phyloP scores from a whole-genome alignment of 352 stramenopile genomes.

The Phytophthora citricola region DNA sequence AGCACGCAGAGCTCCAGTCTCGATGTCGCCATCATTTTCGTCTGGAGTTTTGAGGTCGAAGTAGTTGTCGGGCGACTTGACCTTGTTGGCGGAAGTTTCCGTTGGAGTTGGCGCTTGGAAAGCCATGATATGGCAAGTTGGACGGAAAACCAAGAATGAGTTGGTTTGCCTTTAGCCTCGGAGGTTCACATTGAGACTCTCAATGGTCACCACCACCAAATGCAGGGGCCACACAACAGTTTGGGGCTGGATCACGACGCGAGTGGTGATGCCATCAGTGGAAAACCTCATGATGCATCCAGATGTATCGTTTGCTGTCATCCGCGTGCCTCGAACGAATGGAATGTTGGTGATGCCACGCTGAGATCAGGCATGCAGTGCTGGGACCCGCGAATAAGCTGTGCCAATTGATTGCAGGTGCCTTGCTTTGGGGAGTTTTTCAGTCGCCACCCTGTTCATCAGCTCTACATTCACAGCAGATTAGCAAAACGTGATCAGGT shows the following conservation, averaged over 20 bases:
- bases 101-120: conserved; percentile 22
- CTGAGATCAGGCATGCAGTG: conserved; percentile 2
- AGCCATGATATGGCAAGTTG: conserved; percentile 13
- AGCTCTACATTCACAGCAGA: too few species aligned
- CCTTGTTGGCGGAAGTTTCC: background rate
- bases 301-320: conserved; percentile 5
- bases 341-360: conserved; percentile 1
- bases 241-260: background rate
- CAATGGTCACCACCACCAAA: conserved; percentile 4
- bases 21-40: conserved; percentile 16
- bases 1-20: conserved; percentile 26
- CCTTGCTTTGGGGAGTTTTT: background rate
- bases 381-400: background rate
- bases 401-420: background rate
- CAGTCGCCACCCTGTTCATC: too few species aligned
- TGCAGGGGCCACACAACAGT: background rate
- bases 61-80: conserved; percentile 24
- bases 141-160: conserved; percentile 18
- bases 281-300: background rate
- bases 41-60: conserved; percentile 28
- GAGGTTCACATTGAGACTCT: background rate
- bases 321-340: conserved; percentile 16
- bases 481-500: too few species aligned
- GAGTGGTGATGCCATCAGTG: conserved; percentile 3
- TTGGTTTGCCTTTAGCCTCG: background rate